Evolutionary conservation across 2,329 filamentous ascomycete species (phyloP), one percentile per base, ranked within the genome.

Genomic region (Exophiala sideris): DNA sequence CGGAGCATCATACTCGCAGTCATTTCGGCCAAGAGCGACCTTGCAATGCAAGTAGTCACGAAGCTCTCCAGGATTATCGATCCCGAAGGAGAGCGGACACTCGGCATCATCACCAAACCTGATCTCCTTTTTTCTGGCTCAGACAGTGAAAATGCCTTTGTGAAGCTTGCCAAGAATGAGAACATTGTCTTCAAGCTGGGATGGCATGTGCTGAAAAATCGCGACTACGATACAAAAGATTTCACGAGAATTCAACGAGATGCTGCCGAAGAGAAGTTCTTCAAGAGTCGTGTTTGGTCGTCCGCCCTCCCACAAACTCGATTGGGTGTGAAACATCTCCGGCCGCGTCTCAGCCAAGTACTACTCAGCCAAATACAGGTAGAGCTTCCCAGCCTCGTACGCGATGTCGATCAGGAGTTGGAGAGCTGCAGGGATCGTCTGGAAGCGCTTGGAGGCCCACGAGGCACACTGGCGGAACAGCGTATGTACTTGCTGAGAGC

Each of bases 1-100:
- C 74, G 81, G n/a, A 85, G 76, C 61, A 82, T 87, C 50, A 81
- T 85, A 1, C 68, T 86, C 0, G 78, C 80, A 0, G 73, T 83
- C 0, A 67, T 83, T 1, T 71, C 75, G 0, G 79, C 79, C 1
- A 76, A 72, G 34, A 69, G 71, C 11, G 74, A 83, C 39, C 73
- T 76, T 59, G 79, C 79, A 5, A 79, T 83, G 32, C 84, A 88
- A 61, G 70, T 75, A 8, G 77, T 88, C 3, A 68, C 82, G 0
- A 72, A 78, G 10, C 76, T 74, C 10, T 75, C 72, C 2, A 68
- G 71, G 14, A 61, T 54, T 1, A 67, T 66, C 51, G 72, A 74
- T 50, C 54, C 51, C 2, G 32, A 57, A 0, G 61, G 66, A 14
- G 54, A 65, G 42, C 66, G 73, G 4, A 72, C 69, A 10, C 55